phyloP scores from a whole-genome alignment of 2,329 filamentous ascomycete genomes.

The Huntiella omanensis region DNA sequence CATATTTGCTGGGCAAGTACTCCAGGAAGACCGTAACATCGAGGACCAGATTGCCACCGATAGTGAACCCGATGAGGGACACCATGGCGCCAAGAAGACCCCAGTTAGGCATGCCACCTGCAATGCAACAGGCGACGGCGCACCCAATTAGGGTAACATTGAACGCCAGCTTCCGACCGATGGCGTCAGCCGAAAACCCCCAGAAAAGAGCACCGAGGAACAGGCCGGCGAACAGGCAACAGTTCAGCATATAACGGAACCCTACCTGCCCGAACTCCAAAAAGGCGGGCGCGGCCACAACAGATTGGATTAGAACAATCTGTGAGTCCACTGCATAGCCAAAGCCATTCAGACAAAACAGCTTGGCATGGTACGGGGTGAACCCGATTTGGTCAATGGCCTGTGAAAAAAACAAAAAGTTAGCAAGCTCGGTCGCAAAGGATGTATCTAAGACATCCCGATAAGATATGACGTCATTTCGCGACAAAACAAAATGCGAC shows the following conservation, averaged over 20 bases:
- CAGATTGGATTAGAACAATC: constrained; percentile 36
- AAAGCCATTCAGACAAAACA: constrained; percentile 44
- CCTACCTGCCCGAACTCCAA: constrained; percentile 37
- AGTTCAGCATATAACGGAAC: constrained; percentile 38
- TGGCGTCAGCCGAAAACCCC: constrained; percentile 48
- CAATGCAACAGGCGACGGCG: constrained; percentile 35
- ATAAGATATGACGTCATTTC: too few species aligned
- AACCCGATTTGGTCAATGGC: constrained; percentile 41
- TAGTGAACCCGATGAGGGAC: constrained; percentile 28
- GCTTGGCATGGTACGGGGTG: constrained; percentile 38
- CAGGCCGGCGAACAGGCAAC: constrained; percentile 40
- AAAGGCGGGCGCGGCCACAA: constrained; percentile 38
- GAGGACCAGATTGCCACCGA: constrained; percentile 30
- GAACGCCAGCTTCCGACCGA: constrained; percentile 50
- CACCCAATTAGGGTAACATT: constrained; percentile 35
- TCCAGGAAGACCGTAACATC: constrained; percentile 34
- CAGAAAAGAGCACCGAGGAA: constrained; percentile 44
- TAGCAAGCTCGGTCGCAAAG: neutral
- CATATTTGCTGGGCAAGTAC: constrained; percentile 27
- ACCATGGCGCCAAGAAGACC: constrained; percentile 44
- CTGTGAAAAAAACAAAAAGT: constrained; percentile 13
- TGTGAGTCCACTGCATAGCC: constrained; percentile 32
- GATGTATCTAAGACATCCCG: too few species aligned
- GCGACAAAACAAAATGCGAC: too few species aligned
- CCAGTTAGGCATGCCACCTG: constrained; percentile 50